These are phyloP conservation scores for Penicillium sp. DNA, from an alignment of 2,329 filamentous ascomycete species.

Conservation along the genomic window DNA sequence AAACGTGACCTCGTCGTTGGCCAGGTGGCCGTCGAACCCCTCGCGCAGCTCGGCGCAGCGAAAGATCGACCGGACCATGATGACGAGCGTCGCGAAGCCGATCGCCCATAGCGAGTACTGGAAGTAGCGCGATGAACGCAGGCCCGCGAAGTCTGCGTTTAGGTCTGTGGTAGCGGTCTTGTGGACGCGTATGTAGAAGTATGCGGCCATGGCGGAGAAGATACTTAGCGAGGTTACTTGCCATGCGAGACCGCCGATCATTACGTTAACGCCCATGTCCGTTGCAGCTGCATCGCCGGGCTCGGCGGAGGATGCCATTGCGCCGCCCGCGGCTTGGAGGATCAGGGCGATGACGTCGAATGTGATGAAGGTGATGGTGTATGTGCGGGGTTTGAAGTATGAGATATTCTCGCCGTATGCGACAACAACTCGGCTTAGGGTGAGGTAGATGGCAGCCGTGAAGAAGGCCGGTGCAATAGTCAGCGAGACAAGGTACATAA, in stretches of 20 bases:
- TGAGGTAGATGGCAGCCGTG: slow-evolving; percentile 67
- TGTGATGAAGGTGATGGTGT: slow-evolving; percentile 59
- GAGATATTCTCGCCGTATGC: slow-evolving; percentile 39
- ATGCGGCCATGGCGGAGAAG: slow-evolving; percentile 58
- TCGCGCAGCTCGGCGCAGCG: slow-evolving; percentile 56
- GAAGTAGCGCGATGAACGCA: background rate
- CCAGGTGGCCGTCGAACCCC: slow-evolving; percentile 53
- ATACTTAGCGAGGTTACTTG: slow-evolving; percentile 63
- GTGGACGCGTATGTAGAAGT: slow-evolving; percentile 53
- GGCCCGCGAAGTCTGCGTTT: slow-evolving; percentile 7
- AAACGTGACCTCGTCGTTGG: slow-evolving; percentile 56
- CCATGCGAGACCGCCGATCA: slow-evolving; percentile 66
- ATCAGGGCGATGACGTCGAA: slow-evolving; percentile 66
- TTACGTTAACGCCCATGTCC: slow-evolving; percentile 61
- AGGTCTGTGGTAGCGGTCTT: slow-evolving; percentile 5
- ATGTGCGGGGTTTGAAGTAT: slow-evolving; percentile 38
- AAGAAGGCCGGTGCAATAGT: slow-evolving; percentile 70
- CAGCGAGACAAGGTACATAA: slow-evolving; percentile 59
- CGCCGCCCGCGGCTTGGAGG: slow-evolving; percentile 61
- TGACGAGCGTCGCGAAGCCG: slow-evolving; percentile 46
- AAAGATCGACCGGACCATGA: slow-evolving; percentile 55
- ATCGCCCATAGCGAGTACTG: slow-evolving; percentile 30
- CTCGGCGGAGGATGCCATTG: slow-evolving; percentile 18
- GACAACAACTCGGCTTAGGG: slow-evolving; percentile 39
- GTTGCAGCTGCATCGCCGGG: background rate